These are phyloP conservation scores for Helotiales sp. DNA, from an alignment of 2,329 filamentous ascomycete species.

Conservation along the genomic window DNA sequence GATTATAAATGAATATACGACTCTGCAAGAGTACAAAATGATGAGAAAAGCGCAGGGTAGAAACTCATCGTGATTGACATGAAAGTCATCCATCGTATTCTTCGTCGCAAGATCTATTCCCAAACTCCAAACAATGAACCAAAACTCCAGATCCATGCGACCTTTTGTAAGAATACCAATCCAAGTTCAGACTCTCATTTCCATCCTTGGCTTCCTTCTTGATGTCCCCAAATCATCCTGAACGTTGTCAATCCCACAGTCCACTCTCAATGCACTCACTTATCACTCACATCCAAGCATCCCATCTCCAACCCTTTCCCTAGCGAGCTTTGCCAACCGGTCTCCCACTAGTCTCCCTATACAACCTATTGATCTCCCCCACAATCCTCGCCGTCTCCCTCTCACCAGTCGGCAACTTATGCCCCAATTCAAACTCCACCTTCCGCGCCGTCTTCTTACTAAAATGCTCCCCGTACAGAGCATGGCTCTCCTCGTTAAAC, in stretches of 20 bases:
- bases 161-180: background rate
- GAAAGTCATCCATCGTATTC: background rate
- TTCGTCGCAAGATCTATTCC: background rate
- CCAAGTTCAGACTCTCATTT: background rate
- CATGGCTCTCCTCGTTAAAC: conserved; percentile 20
- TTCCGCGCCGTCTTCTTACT: conserved; percentile 15
- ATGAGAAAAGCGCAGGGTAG: background rate
- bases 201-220: too few relatives aligned
- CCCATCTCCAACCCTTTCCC: background rate
- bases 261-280: too few relatives aligned
- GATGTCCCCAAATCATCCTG: too few relatives aligned
- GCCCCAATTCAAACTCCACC: conserved; percentile 27
- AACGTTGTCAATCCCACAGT: too few relatives aligned
- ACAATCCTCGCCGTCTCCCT: conserved; percentile 24
- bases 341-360: conserved; percentile 12
- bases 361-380: conserved; percentile 25
- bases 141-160: too few relatives aligned
- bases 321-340: background rate
- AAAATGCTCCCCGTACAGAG: conserved; percentile 20
- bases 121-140: background rate
- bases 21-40: background rate
- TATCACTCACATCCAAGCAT: background rate
- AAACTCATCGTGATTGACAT: background rate
- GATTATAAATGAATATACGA: background rate
- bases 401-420: conserved; percentile 23